Percentiles rank a stretch among this genome's conserved stretches.
phyloP scores from a whole-genome alignment of 1,284 basidiomycete genomes.

The Cryptococcus depauperatus region DNA sequence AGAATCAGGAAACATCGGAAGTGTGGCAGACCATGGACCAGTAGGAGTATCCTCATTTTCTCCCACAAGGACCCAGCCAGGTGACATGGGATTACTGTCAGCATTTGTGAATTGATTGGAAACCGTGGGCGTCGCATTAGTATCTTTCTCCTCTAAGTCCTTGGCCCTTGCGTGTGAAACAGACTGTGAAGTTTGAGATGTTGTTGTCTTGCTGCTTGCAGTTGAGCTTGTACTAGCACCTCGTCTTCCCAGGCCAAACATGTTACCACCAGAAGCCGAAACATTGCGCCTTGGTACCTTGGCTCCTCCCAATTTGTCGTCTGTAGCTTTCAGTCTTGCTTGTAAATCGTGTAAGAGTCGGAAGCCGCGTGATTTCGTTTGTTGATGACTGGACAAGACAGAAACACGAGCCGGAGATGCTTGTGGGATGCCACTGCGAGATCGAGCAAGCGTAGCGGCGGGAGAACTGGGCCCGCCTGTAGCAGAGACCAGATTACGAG shows the following conservation, averaged over 20 bases:
- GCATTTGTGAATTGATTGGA: background rate
- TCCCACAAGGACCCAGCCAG: slow-evolving; percentile 40
- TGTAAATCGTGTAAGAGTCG: slow-evolving; percentile 36
- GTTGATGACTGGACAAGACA: slow-evolving; percentile 11
- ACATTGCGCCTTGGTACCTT: slow-evolving; percentile 33
- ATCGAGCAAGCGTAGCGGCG: slow-evolving; percentile 3
- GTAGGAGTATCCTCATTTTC: slow-evolving; percentile 27
- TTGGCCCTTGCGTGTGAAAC: slow-evolving; percentile 2
- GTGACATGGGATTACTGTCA: slow-evolving; percentile 14
- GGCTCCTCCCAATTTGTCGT: slow-evolving; percentile 32
- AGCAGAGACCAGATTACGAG: slow-evolving; percentile 26
- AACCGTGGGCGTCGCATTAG: slow-evolving; percentile 13
- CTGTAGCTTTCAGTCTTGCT: slow-evolving; percentile 35
- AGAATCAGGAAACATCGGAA: slow-evolving; percentile 17
- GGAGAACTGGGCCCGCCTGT: slow-evolving; percentile 14
- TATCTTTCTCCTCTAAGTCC: slow-evolving; percentile 15
- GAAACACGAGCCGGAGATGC: slow-evolving; percentile 13
- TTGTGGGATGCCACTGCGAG: slow-evolving; percentile 4
- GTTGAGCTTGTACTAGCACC: slow-evolving; percentile 2
- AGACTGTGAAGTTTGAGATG: too few species aligned
- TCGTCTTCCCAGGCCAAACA: slow-evolving; percentile 1
- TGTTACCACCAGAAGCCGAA: slow-evolving; percentile 13
- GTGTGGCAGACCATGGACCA: slow-evolving; percentile 2
- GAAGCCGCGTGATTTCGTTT: slow-evolving; percentile 33
- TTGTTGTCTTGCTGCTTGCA: too few species aligned